phyloP scores from a whole-genome alignment of 352 stramenopile genomes.

The Globisporangium recalcitrans region DNA sequence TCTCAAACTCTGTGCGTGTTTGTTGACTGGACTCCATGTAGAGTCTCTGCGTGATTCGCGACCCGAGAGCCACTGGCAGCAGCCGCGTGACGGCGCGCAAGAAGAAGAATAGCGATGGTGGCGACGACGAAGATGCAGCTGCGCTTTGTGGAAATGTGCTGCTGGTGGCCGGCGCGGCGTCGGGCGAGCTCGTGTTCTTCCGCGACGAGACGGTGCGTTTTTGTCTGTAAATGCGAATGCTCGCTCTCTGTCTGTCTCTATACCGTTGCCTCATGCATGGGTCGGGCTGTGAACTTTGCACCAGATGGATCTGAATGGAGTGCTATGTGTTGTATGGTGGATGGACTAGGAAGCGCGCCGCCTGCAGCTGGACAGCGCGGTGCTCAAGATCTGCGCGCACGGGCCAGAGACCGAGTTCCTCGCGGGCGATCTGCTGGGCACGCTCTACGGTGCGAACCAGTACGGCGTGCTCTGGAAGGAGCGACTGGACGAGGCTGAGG shows the following conservation, averaged over 20 bases:
- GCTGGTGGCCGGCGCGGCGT: constrained; percentile 33
- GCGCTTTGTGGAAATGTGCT: constrained; percentile 19
- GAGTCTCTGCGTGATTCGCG: constrained; percentile 18
- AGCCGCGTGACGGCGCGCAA: neutral
- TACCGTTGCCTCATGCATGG: neutral
- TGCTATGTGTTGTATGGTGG: neutral
- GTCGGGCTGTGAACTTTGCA: neutral
- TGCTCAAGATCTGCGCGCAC: constrained; percentile 31
- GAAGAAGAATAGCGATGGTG: neutral
- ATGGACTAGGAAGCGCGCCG: constrained; percentile 42
- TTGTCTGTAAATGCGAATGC: neutral
- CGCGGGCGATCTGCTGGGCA: constrained; percentile 34
- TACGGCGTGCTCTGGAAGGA: constrained; percentile 53
- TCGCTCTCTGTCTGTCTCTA: neutral
- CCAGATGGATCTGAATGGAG: neutral
- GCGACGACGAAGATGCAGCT: constrained; percentile 10
- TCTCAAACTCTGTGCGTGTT: neutral
- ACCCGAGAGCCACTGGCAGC: neutral
- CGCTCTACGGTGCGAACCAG: constrained; percentile 47
- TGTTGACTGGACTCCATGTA: neutral
- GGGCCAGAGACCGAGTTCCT: constrained; percentile 32
- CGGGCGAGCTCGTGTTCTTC: constrained; percentile 45
- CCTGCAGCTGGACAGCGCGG: constrained; percentile 39
- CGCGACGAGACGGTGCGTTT: constrained; percentile 26
- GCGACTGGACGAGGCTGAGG: neutral